Evolutionary conservation across 1,139 yeast species (phyloP).

Genomic region (Candida smagusa): DNA sequence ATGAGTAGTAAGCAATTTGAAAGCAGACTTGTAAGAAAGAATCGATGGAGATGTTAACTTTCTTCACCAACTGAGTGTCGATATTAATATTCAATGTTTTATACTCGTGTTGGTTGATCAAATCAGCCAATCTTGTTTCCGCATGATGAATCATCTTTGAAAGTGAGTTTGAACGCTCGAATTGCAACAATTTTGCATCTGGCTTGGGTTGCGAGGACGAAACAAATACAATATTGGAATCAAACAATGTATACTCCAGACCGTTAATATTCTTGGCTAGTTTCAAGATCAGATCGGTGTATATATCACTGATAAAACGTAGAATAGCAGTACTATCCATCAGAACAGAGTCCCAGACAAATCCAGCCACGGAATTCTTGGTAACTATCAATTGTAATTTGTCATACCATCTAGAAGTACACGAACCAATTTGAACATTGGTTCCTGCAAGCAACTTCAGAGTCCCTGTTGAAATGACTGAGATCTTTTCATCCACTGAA

Average conservation of each 20-base stretch:
- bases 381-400: slow-evolving; percentile 70
- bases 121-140: slow-evolving; percentile 73
- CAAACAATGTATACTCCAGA: slow-evolving; percentile 65
- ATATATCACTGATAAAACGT: slow-evolving; percentile 70
- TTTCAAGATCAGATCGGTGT: slow-evolving; percentile 69
- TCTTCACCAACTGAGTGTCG: slow-evolving; percentile 45
- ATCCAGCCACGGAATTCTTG: slow-evolving; percentile 68
- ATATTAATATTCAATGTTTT: slow-evolving; percentile 40
- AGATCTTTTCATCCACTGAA: slow-evolving; percentile 46
- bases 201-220: slow-evolving; percentile 46
- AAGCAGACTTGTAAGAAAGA: slow-evolving; percentile 65
- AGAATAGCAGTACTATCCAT: slow-evolving; percentile 77
- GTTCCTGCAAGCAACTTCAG: slow-evolving; percentile 48
- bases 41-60: slow-evolving; percentile 57
- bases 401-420: slow-evolving; percentile 79
- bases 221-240: slow-evolving; percentile 32
- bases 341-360: slow-evolving; percentile 72
- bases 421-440: slow-evolving; percentile 69
- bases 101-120: slow-evolving; percentile 68
- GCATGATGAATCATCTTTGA: slow-evolving; percentile 58
- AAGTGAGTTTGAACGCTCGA: slow-evolving; percentile 49
- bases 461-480: slow-evolving; percentile 63
- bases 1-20: slow-evolving; percentile 68
- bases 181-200: slow-evolving; percentile 35
- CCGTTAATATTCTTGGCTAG: slow-evolving; percentile 72